phyloP scores from a whole-genome alignment of 2,329 filamentous ascomycete species.

The Xylariaceae sp. region DNA sequence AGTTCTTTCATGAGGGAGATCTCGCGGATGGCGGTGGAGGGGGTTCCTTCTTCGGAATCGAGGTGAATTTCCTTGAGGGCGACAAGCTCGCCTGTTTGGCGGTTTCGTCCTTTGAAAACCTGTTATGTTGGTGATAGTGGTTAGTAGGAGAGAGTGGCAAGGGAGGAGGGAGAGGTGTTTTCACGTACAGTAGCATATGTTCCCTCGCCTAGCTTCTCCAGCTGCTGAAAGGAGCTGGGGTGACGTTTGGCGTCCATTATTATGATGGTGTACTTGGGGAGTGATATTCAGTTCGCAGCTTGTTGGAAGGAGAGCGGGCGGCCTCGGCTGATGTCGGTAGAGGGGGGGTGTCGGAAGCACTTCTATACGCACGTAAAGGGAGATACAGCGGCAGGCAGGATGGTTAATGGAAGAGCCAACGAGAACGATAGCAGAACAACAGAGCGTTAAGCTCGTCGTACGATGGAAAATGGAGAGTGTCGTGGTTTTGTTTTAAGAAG shows the following conservation, averaged over 20 bases:
- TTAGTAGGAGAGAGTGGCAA: slow-evolving; percentile 19
- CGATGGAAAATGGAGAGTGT: no score
- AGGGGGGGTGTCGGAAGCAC: no score
- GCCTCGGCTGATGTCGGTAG: no score
- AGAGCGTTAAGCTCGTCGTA: no score
- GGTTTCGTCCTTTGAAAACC: slow-evolving; percentile 98
- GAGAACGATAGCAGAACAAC: no score
- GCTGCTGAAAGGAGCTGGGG: slow-evolving; percentile 96
- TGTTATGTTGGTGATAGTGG: slow-evolving; percentile 33
- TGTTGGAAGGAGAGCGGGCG: no score
- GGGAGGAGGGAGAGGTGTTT: slow-evolving; percentile 5
- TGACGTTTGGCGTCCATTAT: slow-evolving; percentile 88
- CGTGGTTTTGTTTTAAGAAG: no score
- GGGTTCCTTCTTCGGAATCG: slow-evolving; percentile 96
- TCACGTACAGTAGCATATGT: slow-evolving; percentile 89
- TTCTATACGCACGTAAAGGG: no score
- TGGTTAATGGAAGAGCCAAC: no score
- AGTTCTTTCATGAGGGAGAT: slow-evolving; percentile 99
- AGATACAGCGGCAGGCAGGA: no score
- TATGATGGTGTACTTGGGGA: no score
- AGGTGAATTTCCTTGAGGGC: slow-evolving; percentile 98
- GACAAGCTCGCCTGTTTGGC: slow-evolving; percentile 93
- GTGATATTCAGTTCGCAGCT: no score
- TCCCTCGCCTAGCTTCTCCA: slow-evolving; percentile 97
- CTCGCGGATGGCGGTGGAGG: slow-evolving; percentile 94